Evolutionary conservation across 1,139 yeast genomes (phyloP), one percentile per base, ranked within the genome.

Genomic region (Candida dubliniensis): DNA sequence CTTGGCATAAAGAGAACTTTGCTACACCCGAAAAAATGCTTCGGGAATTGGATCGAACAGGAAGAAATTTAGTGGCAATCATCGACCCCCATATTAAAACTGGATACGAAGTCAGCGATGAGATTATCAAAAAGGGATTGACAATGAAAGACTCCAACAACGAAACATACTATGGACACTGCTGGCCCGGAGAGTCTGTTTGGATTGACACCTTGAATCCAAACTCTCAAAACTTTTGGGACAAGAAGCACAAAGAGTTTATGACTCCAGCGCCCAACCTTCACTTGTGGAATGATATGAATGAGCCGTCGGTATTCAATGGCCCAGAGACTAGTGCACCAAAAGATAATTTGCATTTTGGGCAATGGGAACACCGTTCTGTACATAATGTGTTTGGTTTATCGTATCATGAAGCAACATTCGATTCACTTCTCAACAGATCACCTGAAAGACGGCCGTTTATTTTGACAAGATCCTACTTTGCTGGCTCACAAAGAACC

Each of bases 181-280:
- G 99, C 65, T 93, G 99, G 99, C 98, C 99, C 1, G 99, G 99
- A 0, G 91, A 87, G 55, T 86, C 96, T 0, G 75, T 89, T 2
- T 93, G 99, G 98, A 79, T 93, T 40, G 99, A 93, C 56, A 76
- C 96, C 0, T 66, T 89, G 48, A 79, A 84, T 56, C 90, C 95
- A 1, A 60, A 67, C 2, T 77, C 88, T 1, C 78, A 71, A 44
- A 58, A 59, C 7, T 76, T 75, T 51, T 93, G 98, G 98, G 68
- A 64, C 47, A 34, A 50, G 13, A 59, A 61, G 24, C 69, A 64
- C 48, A 61, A 67, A 44, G 53, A 55, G 4, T 79, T 86, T 47
- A 72, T 82, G 51, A 68, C 74, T 31, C 71, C 81, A 7, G 63
- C 72, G 7, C 36, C 36, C 7, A 93, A 93, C 57, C 62, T 90